A percentile compares a stretch with the other conserved stretches of the same genome.
phyloP scores from a whole-genome alignment of 768 basidiomycete genomes.

The Auricularia heimuer region DNA sequence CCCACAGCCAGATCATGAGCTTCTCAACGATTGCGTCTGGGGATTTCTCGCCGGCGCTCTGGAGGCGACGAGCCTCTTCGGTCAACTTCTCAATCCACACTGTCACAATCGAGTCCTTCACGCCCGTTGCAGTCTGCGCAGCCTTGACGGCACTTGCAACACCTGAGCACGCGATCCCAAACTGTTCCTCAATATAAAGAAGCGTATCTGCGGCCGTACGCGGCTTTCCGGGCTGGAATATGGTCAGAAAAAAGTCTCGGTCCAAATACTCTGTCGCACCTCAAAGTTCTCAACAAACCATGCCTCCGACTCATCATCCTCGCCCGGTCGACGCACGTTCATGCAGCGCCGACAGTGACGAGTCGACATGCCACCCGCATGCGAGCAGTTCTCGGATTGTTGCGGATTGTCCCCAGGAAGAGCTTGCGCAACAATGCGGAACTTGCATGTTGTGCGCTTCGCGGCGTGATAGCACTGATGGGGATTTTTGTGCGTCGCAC shows the following conservation, averaged over 20 bases:
- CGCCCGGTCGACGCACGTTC: constrained; percentile 18
- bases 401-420: constrained; percentile 15
- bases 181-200: too few species aligned
- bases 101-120: constrained; percentile 27
- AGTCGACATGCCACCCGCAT: constrained; percentile 11
- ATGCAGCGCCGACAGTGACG: constrained; percentile 8
- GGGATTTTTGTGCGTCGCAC: constrained; percentile 7
- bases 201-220: too few species aligned
- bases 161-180: too few species aligned
- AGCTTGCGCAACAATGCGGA: constrained; percentile 3
- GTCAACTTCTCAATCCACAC: constrained; percentile 24
- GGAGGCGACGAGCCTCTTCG: too few species aligned
- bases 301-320: constrained; percentile 8
- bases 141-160: too few species aligned
- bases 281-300: constrained; percentile 23
- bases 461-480: constrained; percentile 6
- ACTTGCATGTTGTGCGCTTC: neutral
- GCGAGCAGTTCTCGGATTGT: constrained; percentile 13
- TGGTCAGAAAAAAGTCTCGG: too few species aligned
- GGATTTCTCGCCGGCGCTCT: too few species aligned
- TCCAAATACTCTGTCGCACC: neutral
- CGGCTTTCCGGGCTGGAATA: too few species aligned
- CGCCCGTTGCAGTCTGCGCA: constrained; percentile 16
- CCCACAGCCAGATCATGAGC: too few species aligned
- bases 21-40: too few species aligned